phyloP scores from a whole-genome alignment of 805 yeast genomes.

The Yamadazyma nakazawae region DNA sequence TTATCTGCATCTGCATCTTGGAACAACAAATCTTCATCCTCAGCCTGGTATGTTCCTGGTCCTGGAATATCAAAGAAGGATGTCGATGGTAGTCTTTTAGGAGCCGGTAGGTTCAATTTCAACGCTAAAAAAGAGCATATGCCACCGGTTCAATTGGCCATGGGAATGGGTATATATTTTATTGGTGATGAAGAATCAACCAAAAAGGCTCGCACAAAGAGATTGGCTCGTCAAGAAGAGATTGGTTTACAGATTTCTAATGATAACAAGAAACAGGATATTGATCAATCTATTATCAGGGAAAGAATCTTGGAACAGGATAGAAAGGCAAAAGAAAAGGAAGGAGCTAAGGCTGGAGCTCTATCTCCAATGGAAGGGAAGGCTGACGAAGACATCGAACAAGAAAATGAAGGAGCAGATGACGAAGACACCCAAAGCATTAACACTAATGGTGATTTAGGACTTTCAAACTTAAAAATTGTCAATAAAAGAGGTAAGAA shows the following conservation, averaged over 20 bases:
- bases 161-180: conserved; percentile 89
- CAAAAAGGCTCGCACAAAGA: conserved; percentile 21
- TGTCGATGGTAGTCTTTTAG: conserved; percentile 53
- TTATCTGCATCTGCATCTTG: conserved; percentile 82
- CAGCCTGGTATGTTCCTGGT: conserved; percentile 85
- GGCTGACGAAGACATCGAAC: neutral
- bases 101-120: conserved; percentile 58
- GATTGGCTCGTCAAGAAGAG: conserved; percentile 31
- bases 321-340: conserved; percentile 8
- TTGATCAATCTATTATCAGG: conserved; percentile 21
- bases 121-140: conserved; percentile 55
- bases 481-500: conserved; percentile 68
- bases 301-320: conserved; percentile 14
- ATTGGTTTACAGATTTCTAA: conserved; percentile 36
- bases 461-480: conserved; percentile 9
- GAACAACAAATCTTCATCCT: conserved; percentile 77
- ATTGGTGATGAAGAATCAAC: conserved; percentile 57
- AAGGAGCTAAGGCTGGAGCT: conserved; percentile 5
- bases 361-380: neutral
- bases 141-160: conserved; percentile 78
- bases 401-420: neutral
- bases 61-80: conserved; percentile 67
- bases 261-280: conserved; percentile 36
- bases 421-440: neutral
- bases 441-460: conserved; percentile 1